phyloP scores from a whole-genome alignment of 2,329 filamentous ascomycete genomes.

The Pseudogymnoascus sp. region DNA sequence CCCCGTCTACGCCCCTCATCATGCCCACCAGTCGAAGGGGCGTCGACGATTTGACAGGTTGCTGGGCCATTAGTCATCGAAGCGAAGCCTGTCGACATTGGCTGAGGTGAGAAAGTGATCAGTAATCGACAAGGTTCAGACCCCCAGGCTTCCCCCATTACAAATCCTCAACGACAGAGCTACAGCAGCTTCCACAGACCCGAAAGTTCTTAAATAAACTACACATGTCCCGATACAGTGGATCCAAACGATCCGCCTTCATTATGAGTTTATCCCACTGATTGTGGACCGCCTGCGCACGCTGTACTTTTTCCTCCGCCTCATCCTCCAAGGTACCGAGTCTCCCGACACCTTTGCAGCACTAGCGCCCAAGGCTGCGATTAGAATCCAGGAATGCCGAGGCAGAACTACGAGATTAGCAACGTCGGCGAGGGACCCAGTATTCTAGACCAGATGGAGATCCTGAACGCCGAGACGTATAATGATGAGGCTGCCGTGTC shows the following conservation, averaged over 20 bases:
- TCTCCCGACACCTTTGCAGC: neutral
- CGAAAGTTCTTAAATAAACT: neutral
- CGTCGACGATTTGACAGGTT: neutral
- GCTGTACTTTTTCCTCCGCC: neutral
- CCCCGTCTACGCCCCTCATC: neutral
- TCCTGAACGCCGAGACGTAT: constrained; percentile 42
- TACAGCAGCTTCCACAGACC: neutral
- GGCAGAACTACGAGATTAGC: neutral
- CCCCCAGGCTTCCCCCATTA: neutral
- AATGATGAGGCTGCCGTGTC: constrained; percentile 31
- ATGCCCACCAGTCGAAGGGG: neutral
- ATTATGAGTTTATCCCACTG: neutral
- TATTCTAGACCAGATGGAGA: neutral
- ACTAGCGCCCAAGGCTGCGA: constrained; percentile 5
- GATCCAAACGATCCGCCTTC: neutral
- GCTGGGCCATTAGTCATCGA: constrained; percentile 3
- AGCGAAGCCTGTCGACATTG: neutral
- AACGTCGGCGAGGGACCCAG: neutral
- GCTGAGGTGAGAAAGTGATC: neutral
- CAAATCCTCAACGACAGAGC: constrained; percentile 1
- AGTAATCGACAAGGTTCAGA: neutral
- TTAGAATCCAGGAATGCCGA: neutral
- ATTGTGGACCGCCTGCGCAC: neutral
- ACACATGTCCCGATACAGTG: neutral
- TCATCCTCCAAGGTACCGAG: constrained; percentile 6